These are phyloP conservation scores for Orbilia blumenaviensis DNA, from an alignment of 2,329 filamentous ascomycete species.

Conservation along the genomic window DNA sequence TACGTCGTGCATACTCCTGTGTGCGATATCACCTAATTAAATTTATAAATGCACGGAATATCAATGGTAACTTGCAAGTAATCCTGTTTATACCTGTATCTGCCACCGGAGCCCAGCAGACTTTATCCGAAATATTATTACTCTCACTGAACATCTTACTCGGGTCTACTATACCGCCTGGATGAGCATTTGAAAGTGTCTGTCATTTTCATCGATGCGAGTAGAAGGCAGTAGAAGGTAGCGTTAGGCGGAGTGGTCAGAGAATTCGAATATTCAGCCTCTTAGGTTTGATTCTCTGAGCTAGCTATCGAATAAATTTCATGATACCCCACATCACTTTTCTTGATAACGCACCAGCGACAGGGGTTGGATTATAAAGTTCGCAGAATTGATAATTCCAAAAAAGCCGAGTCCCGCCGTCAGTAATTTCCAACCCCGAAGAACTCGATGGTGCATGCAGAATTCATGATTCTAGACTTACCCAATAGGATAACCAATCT, in stretches of 20 bases:
- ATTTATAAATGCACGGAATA: not conserved
- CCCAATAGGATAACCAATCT: conserved; percentile 11
- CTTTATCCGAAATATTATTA: too few species aligned
- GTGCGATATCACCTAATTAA: not conserved
- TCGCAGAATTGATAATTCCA: not conserved
- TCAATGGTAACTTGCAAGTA: not conserved
- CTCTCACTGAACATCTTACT: too few species aligned
- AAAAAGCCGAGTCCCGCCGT: conserved; percentile 13
- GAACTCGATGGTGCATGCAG: not conserved
- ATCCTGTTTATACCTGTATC: not conserved
- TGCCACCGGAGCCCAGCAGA: too few species aligned
- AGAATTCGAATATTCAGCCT: not conserved
- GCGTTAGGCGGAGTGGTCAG: too few species aligned
- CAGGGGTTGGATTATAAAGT: not conserved
- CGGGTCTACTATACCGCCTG: too few species aligned
- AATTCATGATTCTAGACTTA: not conserved
- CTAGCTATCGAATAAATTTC: not conserved
- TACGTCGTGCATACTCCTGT: not conserved
- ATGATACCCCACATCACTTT: not conserved
- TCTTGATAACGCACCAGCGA: not conserved
- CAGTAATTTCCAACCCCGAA: not conserved
- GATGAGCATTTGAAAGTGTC: too few species aligned
- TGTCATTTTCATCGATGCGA: too few species aligned
- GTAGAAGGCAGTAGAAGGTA: too few species aligned
- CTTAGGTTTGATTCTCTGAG: not conserved